These are phyloP conservation scores for Parsonsia alboflavescens DNA, from an alignment of 257 asterid species.

Conservation along the genomic window DNA sequence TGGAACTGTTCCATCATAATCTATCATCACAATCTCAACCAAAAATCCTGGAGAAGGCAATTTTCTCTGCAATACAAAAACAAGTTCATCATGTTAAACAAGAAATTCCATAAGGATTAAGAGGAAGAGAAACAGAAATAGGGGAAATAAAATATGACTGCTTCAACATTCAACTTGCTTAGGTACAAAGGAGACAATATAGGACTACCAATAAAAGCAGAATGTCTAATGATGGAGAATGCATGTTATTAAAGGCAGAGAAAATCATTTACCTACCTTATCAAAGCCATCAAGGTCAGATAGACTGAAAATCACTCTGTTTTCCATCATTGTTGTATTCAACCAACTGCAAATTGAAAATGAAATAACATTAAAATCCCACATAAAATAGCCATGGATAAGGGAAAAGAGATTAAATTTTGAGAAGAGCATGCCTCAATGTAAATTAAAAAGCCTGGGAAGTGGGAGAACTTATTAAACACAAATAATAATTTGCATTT, in stretches of 20 bases:
- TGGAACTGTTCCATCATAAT: constrained; percentile 57
- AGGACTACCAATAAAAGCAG: background rate
- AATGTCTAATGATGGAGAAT: constrained; percentile 1
- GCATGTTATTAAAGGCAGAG: constrained; percentile 1
- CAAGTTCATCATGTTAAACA: background rate
- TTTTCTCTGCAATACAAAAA: constrained; percentile 61
- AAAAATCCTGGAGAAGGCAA: constrained; percentile 93
- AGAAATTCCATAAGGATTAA: background rate
- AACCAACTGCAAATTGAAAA: constrained; percentile 64
- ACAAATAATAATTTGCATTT: background rate
- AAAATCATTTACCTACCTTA: no score
- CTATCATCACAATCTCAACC: constrained; percentile 86
- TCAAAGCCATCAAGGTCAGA: constrained; percentile 76
- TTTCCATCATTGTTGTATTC: constrained; percentile 92
- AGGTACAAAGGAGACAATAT: background rate
- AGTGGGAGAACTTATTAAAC: background rate
- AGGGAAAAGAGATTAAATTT: background rate
- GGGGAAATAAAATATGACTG: background rate
- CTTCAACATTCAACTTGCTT: background rate
- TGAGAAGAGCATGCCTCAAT: background rate
- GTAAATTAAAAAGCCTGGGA: no score
- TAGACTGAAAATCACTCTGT: constrained; percentile 52
- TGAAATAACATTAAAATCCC: background rate
- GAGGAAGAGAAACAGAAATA: background rate
- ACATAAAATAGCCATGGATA: background rate